Percentiles rank a stretch among this genome's conserved stretches.
These are phyloP conservation scores for Mortierella claussenii DNA, from an alignment of 192 early-diverging fungal genomes.

Conservation along the genomic window DNA sequence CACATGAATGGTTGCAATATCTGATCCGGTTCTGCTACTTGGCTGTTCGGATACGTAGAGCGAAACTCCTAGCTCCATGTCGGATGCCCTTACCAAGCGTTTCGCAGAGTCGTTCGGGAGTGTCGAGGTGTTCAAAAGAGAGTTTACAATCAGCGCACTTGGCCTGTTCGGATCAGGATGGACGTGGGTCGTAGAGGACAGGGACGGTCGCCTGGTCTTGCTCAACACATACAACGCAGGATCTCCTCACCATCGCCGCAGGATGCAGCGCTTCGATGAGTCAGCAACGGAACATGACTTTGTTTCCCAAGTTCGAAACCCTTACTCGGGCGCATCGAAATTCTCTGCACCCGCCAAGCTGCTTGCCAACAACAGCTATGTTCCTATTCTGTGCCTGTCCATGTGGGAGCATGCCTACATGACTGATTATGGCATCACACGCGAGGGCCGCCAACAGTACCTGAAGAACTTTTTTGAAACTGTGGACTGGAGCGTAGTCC, in stretches of 20 bases:
- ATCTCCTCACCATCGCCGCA: constrained; percentile 52
- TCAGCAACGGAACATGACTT: constrained; percentile 38
- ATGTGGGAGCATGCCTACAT: constrained; percentile 62
- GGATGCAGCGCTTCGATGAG: constrained; percentile 43
- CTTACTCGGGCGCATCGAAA: constrained; percentile 41
- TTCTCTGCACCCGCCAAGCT: constrained; percentile 44
- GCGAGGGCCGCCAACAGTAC: constrained; percentile 48
- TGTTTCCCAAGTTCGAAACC: constrained; percentile 33
- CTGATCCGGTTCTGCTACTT: too few species aligned
- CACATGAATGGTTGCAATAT: too few species aligned
- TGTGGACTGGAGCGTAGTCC: constrained; percentile 53
- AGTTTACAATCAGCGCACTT: constrained; percentile 54
- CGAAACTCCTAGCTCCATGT: constrained; percentile 22
- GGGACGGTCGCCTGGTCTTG: constrained; percentile 41
- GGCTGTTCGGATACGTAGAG: constrained; percentile 9
- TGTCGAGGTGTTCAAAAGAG: constrained; percentile 40
- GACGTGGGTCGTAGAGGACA: constrained; percentile 58
- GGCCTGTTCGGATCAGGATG: constrained; percentile 59
- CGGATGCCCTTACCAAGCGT: constrained; percentile 29
- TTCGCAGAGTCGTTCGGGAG: constrained; percentile 34
- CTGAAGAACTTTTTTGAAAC: constrained; percentile 51
- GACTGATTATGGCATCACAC: constrained; percentile 53
- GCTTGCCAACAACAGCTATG: constrained; percentile 50
- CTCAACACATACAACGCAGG: constrained; percentile 60
- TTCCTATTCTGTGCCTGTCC: constrained; percentile 51